phyloP scores from a whole-genome alignment of 345 rosid species.

The Pseudoturritis turrita region DNA sequence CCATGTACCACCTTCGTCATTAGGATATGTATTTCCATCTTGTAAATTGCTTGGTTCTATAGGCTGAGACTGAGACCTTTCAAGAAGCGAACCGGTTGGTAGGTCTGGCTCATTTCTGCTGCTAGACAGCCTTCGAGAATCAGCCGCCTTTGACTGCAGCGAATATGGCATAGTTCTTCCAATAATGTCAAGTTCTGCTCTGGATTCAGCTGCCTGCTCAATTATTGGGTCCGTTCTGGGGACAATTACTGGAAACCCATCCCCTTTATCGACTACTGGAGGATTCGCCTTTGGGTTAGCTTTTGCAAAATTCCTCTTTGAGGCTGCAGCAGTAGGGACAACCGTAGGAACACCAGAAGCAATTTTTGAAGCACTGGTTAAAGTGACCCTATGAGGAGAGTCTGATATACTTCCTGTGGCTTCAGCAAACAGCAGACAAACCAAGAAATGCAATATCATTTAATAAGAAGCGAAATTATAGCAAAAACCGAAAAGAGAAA shows the following conservation, averaged over 20 bases:
- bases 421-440: constrained; percentile 48
- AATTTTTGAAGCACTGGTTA: constrained; percentile 41
- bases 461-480: neutral
- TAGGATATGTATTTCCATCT: constrained; percentile 41
- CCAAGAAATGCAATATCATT: constrained; percentile 25
- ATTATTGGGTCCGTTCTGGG: constrained; percentile 59
- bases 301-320: constrained; percentile 53
- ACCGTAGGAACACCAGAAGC: constrained; percentile 36
- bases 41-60: constrained; percentile 35
- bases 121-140: constrained; percentile 48
- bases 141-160: constrained; percentile 75
- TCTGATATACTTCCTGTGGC: constrained; percentile 72
- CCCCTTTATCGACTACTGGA: constrained; percentile 51
- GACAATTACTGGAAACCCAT: constrained; percentile 63
- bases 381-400: constrained; percentile 70
- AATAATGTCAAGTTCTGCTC: constrained; percentile 72
- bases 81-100: constrained; percentile 44
- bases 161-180: constrained; percentile 98
- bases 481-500: neutral
- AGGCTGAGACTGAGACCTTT: constrained; percentile 39
- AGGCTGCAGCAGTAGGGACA: constrained; percentile 42
- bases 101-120: constrained; percentile 59
- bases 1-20: constrained; percentile 41
- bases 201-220: constrained; percentile 62
- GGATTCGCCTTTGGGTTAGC: constrained; percentile 43